Base-by-base conservation (phyloP, 1,284 basidiomycete genomes). In the Hypsizygus ulmarius region DNA sequence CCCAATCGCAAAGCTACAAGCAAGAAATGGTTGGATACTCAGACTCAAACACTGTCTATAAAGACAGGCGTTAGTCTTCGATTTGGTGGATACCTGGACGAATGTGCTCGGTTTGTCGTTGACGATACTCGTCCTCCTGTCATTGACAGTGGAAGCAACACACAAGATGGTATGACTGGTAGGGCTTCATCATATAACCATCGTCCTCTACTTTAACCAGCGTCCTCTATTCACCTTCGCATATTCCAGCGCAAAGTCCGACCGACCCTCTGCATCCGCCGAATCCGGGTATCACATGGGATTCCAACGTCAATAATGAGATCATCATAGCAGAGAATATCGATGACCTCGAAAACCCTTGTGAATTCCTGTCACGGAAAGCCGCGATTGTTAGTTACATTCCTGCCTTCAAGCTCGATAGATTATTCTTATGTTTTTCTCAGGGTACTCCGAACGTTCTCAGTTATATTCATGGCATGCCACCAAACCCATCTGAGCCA, bases 261-360 rank as follows among this genome's bases (percentile, higher is more conserved):
- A 32, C 32, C 32, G 27, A 40, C 16, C 28, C 27, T 33, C 25
- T 36, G 28, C 27, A 21, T n/a, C 25, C 25, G 28, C 12, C 15
- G 12, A 7, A 32, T 12, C 10, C 42, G 33, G 21, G 15, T 16
- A 33, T 8, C 32, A 29, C 19, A 6, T 1, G 18, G 15, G 35
- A 29, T 29, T 25, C 21, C 3, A 43, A 27, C 25, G 21, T 38
- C n/a, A 18, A 40, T 30, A 40, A 53, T 7, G 47, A 50, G 36
- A 43, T 47, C 16, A 41, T 53, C 28, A 47, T 53, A n/a, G 44
- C 40, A 10, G 41, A 43, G 30, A 34, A 50, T 28, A 15, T 47
- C 3, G 41, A 50, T 28, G 25, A 35, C 15, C 34, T 45, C 12
- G 36, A 21, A 6, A 39, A 9, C 10, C 9, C 18, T 10, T 6